phyloP scores from a whole-genome alignment of 768 basidiomycete genomes.

The Tricholoma sp. region DNA sequence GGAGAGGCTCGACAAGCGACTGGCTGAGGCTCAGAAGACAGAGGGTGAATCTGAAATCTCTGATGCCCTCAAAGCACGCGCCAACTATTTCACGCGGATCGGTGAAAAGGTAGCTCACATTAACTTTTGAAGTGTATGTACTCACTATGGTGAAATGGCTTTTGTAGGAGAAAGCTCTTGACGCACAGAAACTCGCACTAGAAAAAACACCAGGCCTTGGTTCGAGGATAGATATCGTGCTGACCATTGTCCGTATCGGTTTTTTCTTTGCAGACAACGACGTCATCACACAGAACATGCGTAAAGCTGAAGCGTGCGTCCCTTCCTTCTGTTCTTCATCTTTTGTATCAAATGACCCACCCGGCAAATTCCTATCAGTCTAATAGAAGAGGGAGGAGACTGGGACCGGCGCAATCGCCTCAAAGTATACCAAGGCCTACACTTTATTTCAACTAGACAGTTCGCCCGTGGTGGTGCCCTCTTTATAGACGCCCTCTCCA shows the following conservation, averaged over 20 bases:
- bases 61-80: conserved; percentile 79
- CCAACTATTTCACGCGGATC: conserved; percentile 82
- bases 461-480: conserved; percentile 85
- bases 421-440: conserved; percentile 91
- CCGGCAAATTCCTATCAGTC: conserved; percentile 33
- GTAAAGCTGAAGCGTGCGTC: conserved; percentile 76
- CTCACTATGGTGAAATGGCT: not conserved
- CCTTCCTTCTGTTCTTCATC: not conserved
- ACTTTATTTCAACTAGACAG: conserved; percentile 83
- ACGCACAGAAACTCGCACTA: conserved; percentile 77
- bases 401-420: conserved; percentile 97
- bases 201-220: conserved; percentile 93
- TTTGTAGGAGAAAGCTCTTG: conserved; percentile 69
- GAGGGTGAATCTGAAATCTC: conserved; percentile 93
- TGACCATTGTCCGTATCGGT: conserved; percentile 84
- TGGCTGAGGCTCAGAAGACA: conserved; percentile 84
- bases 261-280: conserved; percentile 83
- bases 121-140: conserved; percentile 18
- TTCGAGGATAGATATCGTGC: conserved; percentile 87
- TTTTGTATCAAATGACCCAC: not conserved
- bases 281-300: conserved; percentile 65
- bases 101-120: conserved; percentile 65
- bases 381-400: conserved; percentile 94
- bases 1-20: conserved; percentile 65
- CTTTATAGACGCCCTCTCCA: conserved; percentile 86